phyloP scores from a whole-genome alignment of 1,284 basidiomycete genomes.

The Trametes versicolor region DNA sequence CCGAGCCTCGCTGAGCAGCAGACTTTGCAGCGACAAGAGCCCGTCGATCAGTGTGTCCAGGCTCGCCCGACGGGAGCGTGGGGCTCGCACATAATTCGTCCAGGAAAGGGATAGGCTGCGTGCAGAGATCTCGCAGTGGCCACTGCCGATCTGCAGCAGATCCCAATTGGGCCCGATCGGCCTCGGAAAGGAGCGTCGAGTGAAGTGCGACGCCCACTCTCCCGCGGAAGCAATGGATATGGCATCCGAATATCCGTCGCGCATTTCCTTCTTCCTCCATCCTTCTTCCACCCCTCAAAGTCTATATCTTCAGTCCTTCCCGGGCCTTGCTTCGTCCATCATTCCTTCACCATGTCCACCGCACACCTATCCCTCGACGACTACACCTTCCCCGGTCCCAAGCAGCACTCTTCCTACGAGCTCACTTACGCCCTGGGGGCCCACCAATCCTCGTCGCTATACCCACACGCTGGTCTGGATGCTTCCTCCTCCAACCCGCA shows the following conservation, averaged over 20 bases:
- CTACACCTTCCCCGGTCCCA: conserved; percentile 18
- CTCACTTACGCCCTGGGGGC: conserved; percentile 19
- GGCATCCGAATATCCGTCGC: conserved; percentile 25
- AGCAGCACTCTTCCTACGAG: conserved; percentile 18
- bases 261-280: conserved; percentile 21
- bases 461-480: conserved; percentile 18
- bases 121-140: conserved; percentile 5
- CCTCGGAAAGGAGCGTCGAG: conserved; percentile 25
- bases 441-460: conserved; percentile 11
- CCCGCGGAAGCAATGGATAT: conserved; percentile 24
- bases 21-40: not conserved
- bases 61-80: conserved; percentile 10
- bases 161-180: conserved; percentile 29
- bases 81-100: conserved; percentile 18
- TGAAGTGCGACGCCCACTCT: conserved; percentile 16
- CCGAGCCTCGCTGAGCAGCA: conserved; percentile 5
- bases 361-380: conserved; percentile 29
- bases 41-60: conserved; percentile 7
- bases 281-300: conserved; percentile 20
- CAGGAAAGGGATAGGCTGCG: conserved; percentile 8
- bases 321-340: not conserved
- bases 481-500: conserved; percentile 11
- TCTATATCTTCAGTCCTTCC: conserved; percentile 19
- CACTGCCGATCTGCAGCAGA: conserved; percentile 10
- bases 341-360: conserved; percentile 26